Evolutionary conservation across 192 early-diverging fungal genomes (phyloP).

Genomic region (Cetraspora pellucida): DNA sequence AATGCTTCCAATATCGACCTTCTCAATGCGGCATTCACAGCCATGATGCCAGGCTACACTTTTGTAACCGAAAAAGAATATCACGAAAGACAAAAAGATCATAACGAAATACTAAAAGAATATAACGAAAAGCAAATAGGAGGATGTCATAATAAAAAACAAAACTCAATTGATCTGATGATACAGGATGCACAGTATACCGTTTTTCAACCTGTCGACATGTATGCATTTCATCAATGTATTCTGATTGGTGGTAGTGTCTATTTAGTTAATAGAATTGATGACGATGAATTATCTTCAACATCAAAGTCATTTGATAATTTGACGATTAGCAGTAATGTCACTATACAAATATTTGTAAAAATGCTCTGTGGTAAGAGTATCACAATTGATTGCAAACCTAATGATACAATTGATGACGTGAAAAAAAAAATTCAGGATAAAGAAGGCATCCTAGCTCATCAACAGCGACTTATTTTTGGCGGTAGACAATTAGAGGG

Average conservation of each 20-base stretch:
- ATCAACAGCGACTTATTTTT: slow-evolving; percentile 70
- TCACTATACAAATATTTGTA: slow-evolving; percentile 19
- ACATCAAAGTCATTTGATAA: too few species aligned
- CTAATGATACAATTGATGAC: slow-evolving; percentile 65
- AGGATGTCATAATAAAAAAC: too few species aligned
- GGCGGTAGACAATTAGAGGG: slow-evolving; percentile 73
- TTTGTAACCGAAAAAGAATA: slow-evolving; percentile 17
- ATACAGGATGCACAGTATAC: not conserved
- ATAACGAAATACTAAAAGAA: too few species aligned
- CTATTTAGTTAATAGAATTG: too few species aligned
- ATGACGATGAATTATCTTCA: too few species aligned
- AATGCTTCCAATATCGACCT: not conserved
- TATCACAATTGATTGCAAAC: slow-evolving; percentile 81
- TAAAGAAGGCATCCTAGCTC: slow-evolving; percentile 74
- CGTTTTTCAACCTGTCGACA: not conserved
- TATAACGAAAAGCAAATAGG: too few species aligned
- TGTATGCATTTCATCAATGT: not conserved
- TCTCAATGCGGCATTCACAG: slow-evolving; percentile 17
- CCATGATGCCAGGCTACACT: not conserved
- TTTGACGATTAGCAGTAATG: not conserved
- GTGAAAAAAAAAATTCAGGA: slow-evolving; percentile 78
- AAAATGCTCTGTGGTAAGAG: slow-evolving; percentile 87
- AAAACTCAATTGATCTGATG: too few species aligned
- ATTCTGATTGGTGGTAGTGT: slow-evolving; percentile 8
- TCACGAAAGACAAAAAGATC: not conserved